Evolutionary conservation across 2,329 filamentous ascomycete genomes (phyloP), one percentile per base, ranked within the genome.

Genomic region (Epichloe gansuensis): DNA sequence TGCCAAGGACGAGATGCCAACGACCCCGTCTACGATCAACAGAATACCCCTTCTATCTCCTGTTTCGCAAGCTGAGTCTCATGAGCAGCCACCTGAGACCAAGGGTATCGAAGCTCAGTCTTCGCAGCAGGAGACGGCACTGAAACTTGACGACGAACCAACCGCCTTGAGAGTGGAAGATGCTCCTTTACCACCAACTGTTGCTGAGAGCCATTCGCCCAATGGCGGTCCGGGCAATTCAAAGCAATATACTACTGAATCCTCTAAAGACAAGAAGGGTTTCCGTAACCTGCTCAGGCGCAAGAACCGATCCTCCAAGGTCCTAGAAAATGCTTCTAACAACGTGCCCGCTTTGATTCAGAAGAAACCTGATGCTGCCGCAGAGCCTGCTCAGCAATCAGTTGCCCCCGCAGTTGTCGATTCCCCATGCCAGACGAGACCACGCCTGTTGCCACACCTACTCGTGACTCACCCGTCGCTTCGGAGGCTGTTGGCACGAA

Each of bases 261-360:
- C 72, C 5, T 62, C 64, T 54, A 74, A 72, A 63, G 69, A 75
- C 50, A 69, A 70, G 58, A 64, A 66, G 42, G 71, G 81, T 15
- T 75, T 87, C 59, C 78, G 77, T 56, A 85, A 84, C 67, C 71
- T 87, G 43, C 86, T 87, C 61, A 75, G 75, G 46, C 77, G 81
- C 59, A 85, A 81, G 68, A 82, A 82, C 61, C 72, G 77, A 55
- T 62, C 69, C 54, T 83, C 76, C 38, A 85, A 78, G 66, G 61
- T 76, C 23, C 75, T 75, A 7, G 77, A 81, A 1, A 75, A 76
- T 54, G 74, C 78, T 39, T 71, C 71, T 53, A 68, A 67, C 55
- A 76, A 77, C 60, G 67, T 75, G 56, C 78, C 72, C 65, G 72
- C 62, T 60, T 76, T 77, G 72, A 74, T 76, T 59, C 73, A 67